Evolutionary conservation across 2,329 filamentous ascomycete species (phyloP).

Genomic region (Endoconidiophora laricicola): DNA sequence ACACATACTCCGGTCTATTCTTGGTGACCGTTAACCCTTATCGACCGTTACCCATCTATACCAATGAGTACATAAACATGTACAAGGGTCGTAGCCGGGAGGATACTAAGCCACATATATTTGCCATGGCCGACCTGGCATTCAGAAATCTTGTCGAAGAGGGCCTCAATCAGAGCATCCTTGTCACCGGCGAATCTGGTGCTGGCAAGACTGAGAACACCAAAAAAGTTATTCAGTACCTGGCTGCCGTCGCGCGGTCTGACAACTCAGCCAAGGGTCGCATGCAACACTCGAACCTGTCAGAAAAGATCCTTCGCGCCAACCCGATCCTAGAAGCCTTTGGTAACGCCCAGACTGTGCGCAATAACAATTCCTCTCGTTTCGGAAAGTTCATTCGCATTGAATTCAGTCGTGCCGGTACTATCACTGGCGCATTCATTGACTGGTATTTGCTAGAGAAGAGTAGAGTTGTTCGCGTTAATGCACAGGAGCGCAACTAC

Average conservation of each 20-base stretch:
- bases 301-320: constrained; percentile 86
- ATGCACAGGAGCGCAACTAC: constrained; percentile 80
- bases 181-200: constrained; percentile 94
- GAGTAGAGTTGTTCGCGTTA: constrained; percentile 85
- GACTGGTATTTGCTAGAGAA: constrained; percentile 98
- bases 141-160: constrained; percentile 93
- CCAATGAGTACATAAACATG: constrained; percentile 94
- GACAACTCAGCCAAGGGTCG: constrained; percentile 52
- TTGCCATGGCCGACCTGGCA: constrained; percentile 90
- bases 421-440: constrained; percentile 90
- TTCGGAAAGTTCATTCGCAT: constrained; percentile 99
- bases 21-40: constrained; percentile 96
- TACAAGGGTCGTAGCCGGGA: constrained; percentile 84
- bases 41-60: constrained; percentile 85
- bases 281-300: constrained; percentile 61
- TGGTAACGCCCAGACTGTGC: constrained; percentile 91
- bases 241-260: constrained; percentile 79
- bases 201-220: constrained; percentile 98
- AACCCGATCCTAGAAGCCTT: constrained; percentile 97
- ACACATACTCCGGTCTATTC: constrained; percentile 95
- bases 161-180: constrained; percentile 88
- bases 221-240: constrained; percentile 97
- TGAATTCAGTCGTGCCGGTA: constrained; percentile 73
- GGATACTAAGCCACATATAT: constrained; percentile 93
- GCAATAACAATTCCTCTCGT: constrained; percentile 95